Evolutionary conservation across 345 rosid genomes (phyloP).

Genomic region (Dovyalis caffra): DNA sequence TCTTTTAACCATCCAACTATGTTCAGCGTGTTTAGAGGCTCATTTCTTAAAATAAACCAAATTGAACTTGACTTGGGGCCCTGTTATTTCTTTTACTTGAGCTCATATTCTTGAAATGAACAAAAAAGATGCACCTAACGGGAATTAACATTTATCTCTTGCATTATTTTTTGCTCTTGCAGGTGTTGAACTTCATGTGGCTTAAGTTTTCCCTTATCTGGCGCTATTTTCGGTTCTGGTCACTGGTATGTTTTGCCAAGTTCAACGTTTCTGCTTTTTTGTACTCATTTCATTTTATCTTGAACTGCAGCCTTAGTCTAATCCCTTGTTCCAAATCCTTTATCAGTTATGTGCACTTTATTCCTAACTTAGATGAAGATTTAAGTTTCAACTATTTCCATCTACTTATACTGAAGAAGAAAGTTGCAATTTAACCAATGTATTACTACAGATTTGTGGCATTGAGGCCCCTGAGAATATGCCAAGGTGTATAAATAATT

Average conservation of each 20-base stretch:
- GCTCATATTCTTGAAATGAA: no score
- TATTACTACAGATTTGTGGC: conserved; percentile 59
- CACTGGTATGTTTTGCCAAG: conserved; percentile 57
- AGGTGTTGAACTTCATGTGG: conserved; percentile 99
- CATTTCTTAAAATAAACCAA: background rate
- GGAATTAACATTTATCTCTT: background rate
- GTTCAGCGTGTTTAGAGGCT: background rate
- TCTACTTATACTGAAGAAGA: background rate
- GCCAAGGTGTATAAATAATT: conserved; percentile 92
- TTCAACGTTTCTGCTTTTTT: no score
- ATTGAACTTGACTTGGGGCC: background rate
- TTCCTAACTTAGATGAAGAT: no score
- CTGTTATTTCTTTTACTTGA: no score
- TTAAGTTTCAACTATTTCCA: no score
- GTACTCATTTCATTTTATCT: background rate
- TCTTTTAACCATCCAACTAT: background rate
- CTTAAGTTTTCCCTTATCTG: conserved; percentile 86
- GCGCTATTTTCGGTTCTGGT: conserved; percentile 97
- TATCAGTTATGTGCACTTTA: conserved; percentile 12
- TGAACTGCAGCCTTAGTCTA: background rate
- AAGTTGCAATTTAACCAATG: background rate
- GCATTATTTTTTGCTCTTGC: conserved; percentile 26
- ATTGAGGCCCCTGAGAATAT: conserved; percentile 88
- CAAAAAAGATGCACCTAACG: no score
- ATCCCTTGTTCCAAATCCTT: background rate